A percentile compares a stretch with the other conserved stretches of the same genome.
Conservation (phyloP, 257 asterid species). For the Henckelia pumila region DNA sequence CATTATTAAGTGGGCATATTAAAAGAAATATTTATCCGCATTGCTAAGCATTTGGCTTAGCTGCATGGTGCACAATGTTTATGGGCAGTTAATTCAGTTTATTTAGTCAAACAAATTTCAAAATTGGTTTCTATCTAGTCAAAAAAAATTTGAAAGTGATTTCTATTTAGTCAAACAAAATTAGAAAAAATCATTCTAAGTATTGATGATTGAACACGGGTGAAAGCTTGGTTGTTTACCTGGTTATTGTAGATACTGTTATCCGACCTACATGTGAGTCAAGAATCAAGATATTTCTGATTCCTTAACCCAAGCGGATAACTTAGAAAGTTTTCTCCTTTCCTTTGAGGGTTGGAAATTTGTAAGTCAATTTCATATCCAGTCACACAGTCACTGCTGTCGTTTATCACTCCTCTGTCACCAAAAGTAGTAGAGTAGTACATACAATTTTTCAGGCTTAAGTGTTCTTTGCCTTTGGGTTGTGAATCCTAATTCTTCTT, state of each 20-base stretch:
- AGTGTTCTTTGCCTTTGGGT: neutral
- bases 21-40: neutral
- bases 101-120: neutral
- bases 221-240: conserved; percentile 15
- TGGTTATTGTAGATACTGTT: neutral
- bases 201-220: neutral
- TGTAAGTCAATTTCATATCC: no score
- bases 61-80: no score
- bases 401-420: no score
- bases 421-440: conserved; percentile 7
- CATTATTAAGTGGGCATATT: conserved; percentile 13
- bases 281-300: neutral
- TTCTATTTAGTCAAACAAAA: conserved; percentile 10
- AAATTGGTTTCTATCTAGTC: neutral
- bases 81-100: conserved; percentile 13
- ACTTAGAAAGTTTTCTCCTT: conserved; percentile 7
- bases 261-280: neutral
- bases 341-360: neutral
- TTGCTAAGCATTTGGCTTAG: neutral
- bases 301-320: neutral
- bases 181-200: conserved; percentile 7
- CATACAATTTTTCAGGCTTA: conserved; percentile 8
- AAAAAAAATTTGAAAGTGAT: conserved; percentile 8
- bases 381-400: no score
- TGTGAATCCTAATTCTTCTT: neutral